These are phyloP conservation scores for Solanum etuberosum DNA, from an alignment of 257 asterid genomes.

Conservation along the genomic window DNA sequence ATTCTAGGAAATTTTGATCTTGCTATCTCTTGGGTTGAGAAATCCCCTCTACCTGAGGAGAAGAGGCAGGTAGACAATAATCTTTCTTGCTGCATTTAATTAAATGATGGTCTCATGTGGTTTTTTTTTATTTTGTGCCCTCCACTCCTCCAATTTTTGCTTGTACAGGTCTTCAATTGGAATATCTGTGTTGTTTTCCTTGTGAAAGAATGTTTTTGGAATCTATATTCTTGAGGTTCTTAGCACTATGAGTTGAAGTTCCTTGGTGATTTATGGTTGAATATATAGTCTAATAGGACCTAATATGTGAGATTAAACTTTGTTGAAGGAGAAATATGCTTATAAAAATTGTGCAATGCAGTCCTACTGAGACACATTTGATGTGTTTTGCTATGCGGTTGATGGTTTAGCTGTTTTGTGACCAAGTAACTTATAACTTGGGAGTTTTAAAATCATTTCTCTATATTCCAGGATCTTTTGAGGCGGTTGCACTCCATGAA, in stretches of 20 bases:
- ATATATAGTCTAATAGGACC: neutral
- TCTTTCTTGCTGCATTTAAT: neutral
- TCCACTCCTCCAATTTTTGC: no score
- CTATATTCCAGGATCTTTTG: slow-evolving; percentile 52
- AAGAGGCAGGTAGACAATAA: slow-evolving; percentile 60
- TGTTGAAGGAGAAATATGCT: neutral
- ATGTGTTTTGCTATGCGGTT: neutral
- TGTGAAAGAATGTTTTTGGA: neutral
- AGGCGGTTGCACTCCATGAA: slow-evolving; percentile 54
- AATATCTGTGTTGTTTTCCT: neutral
- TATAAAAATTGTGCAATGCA: neutral
- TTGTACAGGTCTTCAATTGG: neutral
- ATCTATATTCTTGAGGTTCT: neutral
- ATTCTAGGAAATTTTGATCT: slow-evolving; percentile 33
- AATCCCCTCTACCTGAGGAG: slow-evolving; percentile 51
- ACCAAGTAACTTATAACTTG: neutral
- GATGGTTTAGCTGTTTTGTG: neutral
- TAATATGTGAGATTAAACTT: neutral
- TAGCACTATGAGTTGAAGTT: neutral
- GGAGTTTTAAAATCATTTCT: neutral
- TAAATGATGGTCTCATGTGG: neutral
- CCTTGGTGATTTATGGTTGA: neutral
- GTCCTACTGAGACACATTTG: neutral
- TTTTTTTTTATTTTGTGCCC: neutral
- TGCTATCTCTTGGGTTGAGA: slow-evolving; percentile 79